These are phyloP conservation scores for Suillus subluteus DNA, from an alignment of 768 basidiomycete genomes.

Conservation along the genomic window DNA sequence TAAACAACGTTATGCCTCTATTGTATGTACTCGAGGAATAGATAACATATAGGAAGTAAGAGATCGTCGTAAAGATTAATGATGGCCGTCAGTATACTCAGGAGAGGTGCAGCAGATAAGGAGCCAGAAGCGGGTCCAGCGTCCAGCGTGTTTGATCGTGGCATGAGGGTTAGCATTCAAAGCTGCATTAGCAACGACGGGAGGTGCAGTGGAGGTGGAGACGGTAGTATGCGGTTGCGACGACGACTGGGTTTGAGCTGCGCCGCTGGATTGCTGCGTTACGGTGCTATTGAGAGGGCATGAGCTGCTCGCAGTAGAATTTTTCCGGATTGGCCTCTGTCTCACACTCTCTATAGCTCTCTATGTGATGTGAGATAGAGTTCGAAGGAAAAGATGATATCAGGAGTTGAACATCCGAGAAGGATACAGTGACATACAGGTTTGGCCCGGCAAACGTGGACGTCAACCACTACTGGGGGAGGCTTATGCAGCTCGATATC, in stretches of 20 bases:
- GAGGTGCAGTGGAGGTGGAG: not conserved
- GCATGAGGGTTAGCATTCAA: not conserved
- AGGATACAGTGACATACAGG: not conserved
- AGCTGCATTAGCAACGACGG: not conserved
- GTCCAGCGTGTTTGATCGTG: not conserved
- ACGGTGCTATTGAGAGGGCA: not conserved
- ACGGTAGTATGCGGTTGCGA: not conserved
- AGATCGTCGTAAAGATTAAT: not conserved
- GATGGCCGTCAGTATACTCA: not conserved
- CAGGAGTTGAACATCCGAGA: not conserved
- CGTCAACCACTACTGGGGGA: no score
- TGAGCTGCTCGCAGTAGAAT: not conserved
- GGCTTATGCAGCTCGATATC: no score
- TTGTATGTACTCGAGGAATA: no score
- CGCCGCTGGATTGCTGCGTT: not conserved
- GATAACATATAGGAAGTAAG: no score
- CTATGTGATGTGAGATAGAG: no score
- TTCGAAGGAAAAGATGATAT: not conserved
- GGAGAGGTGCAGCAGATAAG: not conserved
- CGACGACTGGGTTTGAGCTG: not conserved
- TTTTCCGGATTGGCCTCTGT: not conserved
- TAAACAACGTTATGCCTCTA: no score
- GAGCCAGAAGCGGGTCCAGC: not conserved
- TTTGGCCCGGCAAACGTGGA: no score
- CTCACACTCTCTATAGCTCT: no score